These are phyloP conservation scores for Globisporangium spinosum DNA, from an alignment of 352 stramenopile genomes.

Conservation along the genomic window DNA sequence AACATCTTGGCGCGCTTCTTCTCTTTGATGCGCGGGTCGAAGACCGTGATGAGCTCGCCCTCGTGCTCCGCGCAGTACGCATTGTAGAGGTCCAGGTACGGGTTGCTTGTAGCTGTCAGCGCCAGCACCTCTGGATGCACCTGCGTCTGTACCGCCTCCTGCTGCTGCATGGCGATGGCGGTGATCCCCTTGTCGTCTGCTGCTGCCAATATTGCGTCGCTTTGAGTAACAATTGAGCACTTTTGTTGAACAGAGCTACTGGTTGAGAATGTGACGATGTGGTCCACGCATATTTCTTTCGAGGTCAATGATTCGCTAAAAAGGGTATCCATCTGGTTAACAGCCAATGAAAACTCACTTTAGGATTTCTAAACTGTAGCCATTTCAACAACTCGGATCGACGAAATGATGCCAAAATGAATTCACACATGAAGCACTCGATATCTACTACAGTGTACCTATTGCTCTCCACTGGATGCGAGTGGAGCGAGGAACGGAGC, in stretches of 20 bases:
- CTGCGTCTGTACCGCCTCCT: conserved; percentile 9
- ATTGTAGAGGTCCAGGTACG: conserved; percentile 79
- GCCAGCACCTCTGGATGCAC: conserved; percentile 29
- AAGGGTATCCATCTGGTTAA: not conserved
- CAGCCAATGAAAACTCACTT: not conserved
- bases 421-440: not conserved
- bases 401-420: not conserved
- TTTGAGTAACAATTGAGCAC: not conserved
- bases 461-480: not conserved
- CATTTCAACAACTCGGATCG: not conserved
- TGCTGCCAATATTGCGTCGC: not conserved
- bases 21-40: conserved; percentile 67
- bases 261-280: not conserved
- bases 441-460: not conserved
- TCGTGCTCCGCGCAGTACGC: conserved; percentile 53
- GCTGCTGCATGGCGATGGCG: conserved; percentile 1
- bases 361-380: not conserved
- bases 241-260: not conserved
- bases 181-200: not conserved
- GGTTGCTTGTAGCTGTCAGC: conserved; percentile 66
- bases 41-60: conserved; percentile 65
- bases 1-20: conserved; percentile 67
- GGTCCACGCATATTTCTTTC: not conserved
- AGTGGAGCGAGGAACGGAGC: not conserved
- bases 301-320: not conserved